Percentiles rank a stretch among this genome's conserved stretches.
Conservation (phyloP, 176 grass and related monocot genomes). For the Dendrocalamus sinicus region DNA sequence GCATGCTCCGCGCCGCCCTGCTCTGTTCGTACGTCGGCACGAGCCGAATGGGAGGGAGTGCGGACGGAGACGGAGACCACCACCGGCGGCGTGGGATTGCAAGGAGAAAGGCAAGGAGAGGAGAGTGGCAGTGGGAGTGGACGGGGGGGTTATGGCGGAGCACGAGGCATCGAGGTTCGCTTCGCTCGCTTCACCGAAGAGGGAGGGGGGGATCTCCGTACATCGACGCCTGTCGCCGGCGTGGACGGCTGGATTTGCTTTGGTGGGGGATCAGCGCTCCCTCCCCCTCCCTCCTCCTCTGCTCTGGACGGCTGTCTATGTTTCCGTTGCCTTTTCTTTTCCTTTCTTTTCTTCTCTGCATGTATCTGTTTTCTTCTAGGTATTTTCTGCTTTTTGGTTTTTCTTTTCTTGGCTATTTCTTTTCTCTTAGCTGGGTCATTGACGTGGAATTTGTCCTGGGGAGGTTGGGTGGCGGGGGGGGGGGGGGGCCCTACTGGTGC, state of each 20-base stretch:
- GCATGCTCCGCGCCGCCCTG: conserved; percentile 23
- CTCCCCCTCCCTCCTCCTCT: no score
- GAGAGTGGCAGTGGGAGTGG: neutral
- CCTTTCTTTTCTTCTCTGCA: neutral
- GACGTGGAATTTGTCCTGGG: conserved; percentile 12
- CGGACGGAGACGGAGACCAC: neutral
- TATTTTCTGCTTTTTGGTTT: neutral
- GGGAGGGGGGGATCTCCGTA: conserved; percentile 64
- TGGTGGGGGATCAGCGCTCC: neutral
- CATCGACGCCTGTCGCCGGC: conserved; percentile 76
- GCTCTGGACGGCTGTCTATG: neutral
- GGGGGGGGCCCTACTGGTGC: neutral
- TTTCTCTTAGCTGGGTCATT: neutral
- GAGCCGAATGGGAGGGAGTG: neutral
- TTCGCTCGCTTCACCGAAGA: neutral
- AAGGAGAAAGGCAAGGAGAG: neutral
- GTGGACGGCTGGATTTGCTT: conserved; percentile 64
- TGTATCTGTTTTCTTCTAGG: no score
- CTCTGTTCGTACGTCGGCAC: neutral
- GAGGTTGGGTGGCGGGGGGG: neutral
- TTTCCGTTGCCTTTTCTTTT: no score
- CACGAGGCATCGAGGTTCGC: conserved; percentile 42
- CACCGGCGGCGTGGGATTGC: neutral
- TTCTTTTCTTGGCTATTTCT: neutral
- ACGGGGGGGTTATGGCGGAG: neutral